A percentile compares a stretch with the other conserved stretches of the same genome.
Conservation (phyloP, 1,139 yeast genomes). For the Yamadazyma oceani region DNA sequence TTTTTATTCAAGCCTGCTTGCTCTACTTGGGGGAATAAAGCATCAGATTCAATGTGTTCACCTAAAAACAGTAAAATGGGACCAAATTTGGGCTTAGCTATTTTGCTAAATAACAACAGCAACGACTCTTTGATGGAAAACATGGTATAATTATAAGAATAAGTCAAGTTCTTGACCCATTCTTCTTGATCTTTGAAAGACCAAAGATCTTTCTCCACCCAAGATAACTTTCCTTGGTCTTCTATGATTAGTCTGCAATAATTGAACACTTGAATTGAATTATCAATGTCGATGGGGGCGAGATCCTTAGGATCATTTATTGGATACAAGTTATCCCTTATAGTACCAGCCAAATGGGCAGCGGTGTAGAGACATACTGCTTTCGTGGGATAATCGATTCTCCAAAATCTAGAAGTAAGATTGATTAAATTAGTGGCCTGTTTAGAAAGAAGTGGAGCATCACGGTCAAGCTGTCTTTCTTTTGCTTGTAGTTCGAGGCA, state of each 20-base stretch:
- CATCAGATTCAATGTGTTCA: constrained; percentile 51
- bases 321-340: constrained; percentile 30
- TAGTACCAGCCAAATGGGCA: constrained; percentile 42
- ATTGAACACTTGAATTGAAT: constrained; percentile 28
- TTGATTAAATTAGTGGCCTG: constrained; percentile 41
- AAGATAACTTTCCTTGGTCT: constrained; percentile 32
- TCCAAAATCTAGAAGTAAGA: constrained; percentile 59
- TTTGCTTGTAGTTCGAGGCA: constrained; percentile 27
- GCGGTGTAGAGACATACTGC: constrained; percentile 56
- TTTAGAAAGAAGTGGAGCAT: constrained; percentile 36
- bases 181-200: constrained; percentile 48
- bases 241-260: constrained; percentile 30
- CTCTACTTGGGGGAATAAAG: constrained; percentile 36
- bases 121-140: constrained; percentile 47
- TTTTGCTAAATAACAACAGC: constrained; percentile 44
- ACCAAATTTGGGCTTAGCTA: constrained; percentile 61
- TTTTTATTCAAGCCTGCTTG: constrained; percentile 42
- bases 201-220: constrained; percentile 44
- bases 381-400: constrained; percentile 53
- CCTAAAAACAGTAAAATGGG: constrained; percentile 54
- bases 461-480: constrained; percentile 7
- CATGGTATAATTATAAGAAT: constrained; percentile 50
- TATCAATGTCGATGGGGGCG: constrained; percentile 32
- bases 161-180: constrained; percentile 51
- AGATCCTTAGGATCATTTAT: constrained; percentile 25